Evolutionary conservation across 176 grass and related monocot species (phyloP).

Genomic region (Melocanna baccifera): DNA sequence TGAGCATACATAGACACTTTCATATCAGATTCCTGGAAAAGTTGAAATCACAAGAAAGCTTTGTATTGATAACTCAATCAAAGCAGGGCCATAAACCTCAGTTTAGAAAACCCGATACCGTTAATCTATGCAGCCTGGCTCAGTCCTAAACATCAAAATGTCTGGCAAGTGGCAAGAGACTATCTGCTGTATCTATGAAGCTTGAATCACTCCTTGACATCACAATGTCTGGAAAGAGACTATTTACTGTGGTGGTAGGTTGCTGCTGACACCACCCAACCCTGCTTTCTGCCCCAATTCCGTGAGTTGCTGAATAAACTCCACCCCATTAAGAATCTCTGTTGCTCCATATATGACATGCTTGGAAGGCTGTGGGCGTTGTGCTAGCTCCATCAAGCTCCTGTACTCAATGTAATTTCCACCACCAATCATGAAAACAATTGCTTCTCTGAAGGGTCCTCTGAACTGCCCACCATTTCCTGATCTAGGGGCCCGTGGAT

Average conservation of each 20-base stretch:
- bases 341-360: slow-evolving; percentile 95
- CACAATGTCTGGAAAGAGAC: slow-evolving; percentile 23
- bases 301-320: slow-evolving; percentile 86
- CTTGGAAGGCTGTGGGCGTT: slow-evolving; percentile 74
- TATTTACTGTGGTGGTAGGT: slow-evolving; percentile 51
- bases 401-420: slow-evolving; percentile 98
- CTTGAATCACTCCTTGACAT: slow-evolving; percentile 14
- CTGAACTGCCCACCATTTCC: slow-evolving; percentile 76
- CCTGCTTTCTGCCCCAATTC: slow-evolving; percentile 86
- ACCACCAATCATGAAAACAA: slow-evolving; percentile 99
- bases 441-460: slow-evolving; percentile 96
- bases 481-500: slow-evolving; percentile 71
- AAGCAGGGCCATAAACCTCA: slow-evolving; percentile 1
- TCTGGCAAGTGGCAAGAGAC: slow-evolving; percentile 18
- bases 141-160: slow-evolving; percentile 33
- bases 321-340: slow-evolving; percentile 75
- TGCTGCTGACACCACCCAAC: slow-evolving; percentile 54
- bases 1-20: slow-evolving; percentile 32
- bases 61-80: slow-evolving; percentile 39
- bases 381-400: slow-evolving; percentile 79
- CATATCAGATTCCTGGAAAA: slow-evolving; percentile 14
- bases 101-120: slow-evolving; percentile 23
- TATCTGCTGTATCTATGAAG: slow-evolving; percentile 39
- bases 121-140: slow-evolving; percentile 26
- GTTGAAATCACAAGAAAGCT: slow-evolving; percentile 24